Conservation (phyloP, 306 rosid species). For the Fragaria vesca region DNA sequence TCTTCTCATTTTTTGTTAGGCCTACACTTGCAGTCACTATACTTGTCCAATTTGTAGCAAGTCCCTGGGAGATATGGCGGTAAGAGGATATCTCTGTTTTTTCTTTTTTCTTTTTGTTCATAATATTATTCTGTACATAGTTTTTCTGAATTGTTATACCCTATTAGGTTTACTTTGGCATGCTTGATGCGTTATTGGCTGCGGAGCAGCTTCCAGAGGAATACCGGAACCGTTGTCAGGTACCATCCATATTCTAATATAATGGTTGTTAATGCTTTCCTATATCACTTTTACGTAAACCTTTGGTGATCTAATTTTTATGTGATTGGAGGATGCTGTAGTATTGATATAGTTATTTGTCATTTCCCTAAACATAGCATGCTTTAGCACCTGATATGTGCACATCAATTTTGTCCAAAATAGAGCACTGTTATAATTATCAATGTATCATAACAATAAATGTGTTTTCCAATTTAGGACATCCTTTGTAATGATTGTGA, state of each 20-base stretch:
- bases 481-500: conserved; percentile 93
- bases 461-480: conserved; percentile 58
- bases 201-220: conserved; percentile 98
- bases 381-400: not conserved
- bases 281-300: not conserved
- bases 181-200: conserved; percentile 98
- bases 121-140: not conserved
- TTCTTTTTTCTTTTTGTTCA: conserved; percentile 2
- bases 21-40: conserved; percentile 94
- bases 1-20: conserved; percentile 51
- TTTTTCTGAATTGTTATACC: conserved; percentile 21
- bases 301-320: not conserved
- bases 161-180: conserved; percentile 91
- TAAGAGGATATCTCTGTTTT: conserved; percentile 34
- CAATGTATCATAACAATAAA: not conserved
- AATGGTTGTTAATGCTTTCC: not conserved
- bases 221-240: conserved; percentile 84
- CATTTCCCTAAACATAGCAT: not conserved
- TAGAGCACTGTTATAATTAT: not conserved
- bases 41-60: conserved; percentile 99
- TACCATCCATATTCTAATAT: conserved; percentile 23
- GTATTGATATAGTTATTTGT: not conserved
- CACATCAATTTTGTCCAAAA: not conserved
- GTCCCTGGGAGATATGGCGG: conserved; percentile 99
- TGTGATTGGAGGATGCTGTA: not conserved